These are phyloP conservation scores for Monotropa hypopitys DNA, from an alignment of 179 eudicot species.

Conservation along the genomic window DNA sequence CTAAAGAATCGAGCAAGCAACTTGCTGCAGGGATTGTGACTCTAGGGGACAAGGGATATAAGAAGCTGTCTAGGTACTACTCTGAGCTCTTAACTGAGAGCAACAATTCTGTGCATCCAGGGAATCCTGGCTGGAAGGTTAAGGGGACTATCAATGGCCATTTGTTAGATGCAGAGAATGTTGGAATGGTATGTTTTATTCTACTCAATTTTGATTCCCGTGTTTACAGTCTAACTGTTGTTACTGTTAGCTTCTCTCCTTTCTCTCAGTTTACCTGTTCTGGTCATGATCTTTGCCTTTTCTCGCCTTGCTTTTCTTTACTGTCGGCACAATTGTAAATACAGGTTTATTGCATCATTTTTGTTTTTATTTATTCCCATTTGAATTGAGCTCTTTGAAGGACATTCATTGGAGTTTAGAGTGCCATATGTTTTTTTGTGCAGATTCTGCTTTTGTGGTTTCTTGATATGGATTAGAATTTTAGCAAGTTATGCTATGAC, in stretches of 20 bases:
- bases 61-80: conserved; percentile 67
- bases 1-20: conserved; percentile 78
- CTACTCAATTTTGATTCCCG: background rate
- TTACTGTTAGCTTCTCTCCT: background rate
- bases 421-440: too few species aligned
- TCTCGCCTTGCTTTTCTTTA: background rate
- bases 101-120: conserved; percentile 28
- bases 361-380: background rate
- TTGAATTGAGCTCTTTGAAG: background rate
- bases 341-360: background rate
- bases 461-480: background rate
- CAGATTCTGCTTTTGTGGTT: background rate
- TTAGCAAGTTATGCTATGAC: background rate
- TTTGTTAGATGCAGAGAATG: conserved; percentile 35
- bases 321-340: background rate
- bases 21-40: conserved; percentile 78
- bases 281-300: background rate
- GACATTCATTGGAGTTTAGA: too few species aligned
- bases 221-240: background rate
- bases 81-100: conserved; percentile 63
- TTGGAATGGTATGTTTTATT: conserved; percentile 56
- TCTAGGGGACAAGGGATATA: conserved; percentile 70
- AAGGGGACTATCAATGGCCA: conserved; percentile 42
- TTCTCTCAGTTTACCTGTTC: background rate
- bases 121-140: conserved; percentile 33